These are phyloP conservation scores for Verticillium isaacii DNA, from an alignment of 2,329 filamentous ascomycete species.

Conservation along the genomic window DNA sequence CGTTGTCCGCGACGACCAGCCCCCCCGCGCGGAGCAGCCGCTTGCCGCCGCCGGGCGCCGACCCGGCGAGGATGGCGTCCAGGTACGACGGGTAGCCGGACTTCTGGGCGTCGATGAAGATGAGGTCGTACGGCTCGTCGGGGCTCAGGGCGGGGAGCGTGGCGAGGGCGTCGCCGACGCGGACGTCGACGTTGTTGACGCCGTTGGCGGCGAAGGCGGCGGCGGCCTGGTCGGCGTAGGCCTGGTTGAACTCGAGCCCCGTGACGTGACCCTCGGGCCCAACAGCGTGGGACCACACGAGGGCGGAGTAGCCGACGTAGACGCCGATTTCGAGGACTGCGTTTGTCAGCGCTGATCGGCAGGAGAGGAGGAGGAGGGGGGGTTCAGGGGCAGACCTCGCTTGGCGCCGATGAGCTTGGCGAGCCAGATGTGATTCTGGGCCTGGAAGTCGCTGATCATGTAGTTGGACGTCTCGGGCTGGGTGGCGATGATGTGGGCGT, in stretches of 20 bases:
- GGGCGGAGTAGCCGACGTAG: conserved; percentile 43
- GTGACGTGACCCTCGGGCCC: conserved; percentile 36
- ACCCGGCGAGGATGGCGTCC: conserved; percentile 36
- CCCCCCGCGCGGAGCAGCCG: conserved; percentile 44
- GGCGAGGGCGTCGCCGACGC: conserved; percentile 40
- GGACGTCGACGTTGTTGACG: conserved; percentile 39
- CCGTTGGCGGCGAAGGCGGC: conserved; percentile 31
- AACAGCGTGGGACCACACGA: conserved; percentile 42
- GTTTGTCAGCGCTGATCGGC: not conserved
- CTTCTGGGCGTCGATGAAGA: conserved; percentile 53
- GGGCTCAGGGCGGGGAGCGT: conserved; percentile 31
- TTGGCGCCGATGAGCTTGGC: conserved; percentile 35
- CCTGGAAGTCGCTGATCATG: conserved; percentile 37
- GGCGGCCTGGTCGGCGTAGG: conserved; percentile 36
- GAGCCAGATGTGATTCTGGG: conserved; percentile 34
- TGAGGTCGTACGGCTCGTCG: conserved; percentile 43
- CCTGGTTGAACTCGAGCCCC: conserved; percentile 38
- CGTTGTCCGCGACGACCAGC: conserved; percentile 50
- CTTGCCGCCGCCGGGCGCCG: conserved; percentile 26
- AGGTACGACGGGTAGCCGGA: conserved; percentile 45
- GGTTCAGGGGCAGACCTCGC: conserved; percentile 20
- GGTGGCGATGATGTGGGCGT: conserved; percentile 22
- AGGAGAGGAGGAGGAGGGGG: not conserved
- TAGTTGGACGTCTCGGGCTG: conserved; percentile 22
- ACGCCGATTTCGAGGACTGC: conserved; percentile 45